Evolutionary conservation across 2,329 filamentous ascomycete genomes (phyloP), one percentile per base, ranked within the genome.

Genomic region (Myriosclerotinia scirpicola): DNA sequence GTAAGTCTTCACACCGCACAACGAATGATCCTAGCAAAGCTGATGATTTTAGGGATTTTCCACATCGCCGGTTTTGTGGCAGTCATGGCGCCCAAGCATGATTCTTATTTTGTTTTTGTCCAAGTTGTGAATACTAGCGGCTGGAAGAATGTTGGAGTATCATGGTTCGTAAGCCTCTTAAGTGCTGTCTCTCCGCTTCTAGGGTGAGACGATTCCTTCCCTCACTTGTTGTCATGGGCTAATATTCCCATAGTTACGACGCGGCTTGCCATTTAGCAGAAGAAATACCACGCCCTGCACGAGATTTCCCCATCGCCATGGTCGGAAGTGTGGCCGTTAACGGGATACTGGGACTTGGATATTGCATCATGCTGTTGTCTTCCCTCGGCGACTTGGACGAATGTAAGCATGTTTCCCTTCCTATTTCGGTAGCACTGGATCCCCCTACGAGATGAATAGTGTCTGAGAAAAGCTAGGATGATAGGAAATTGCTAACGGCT

Each of bases 131-230:
- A 83, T 69, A 76, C 77, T 44, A 80, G 79, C 1, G 80, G 80
- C 2, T 83, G 81, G 81, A 26, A 64, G 17, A 74, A 77, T 12
- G 78, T 81, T 59, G 81, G 81, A 0, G 73, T 82, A 20, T 76
- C 81, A 0, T 83, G 81, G 81, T 77, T 82, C 17, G 72, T 83
- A 1, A 81, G 81, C 0, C 74, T 83, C 2, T 72, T 83, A 1
- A 73, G 73, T 34, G 75, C 81, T 80, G 71, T 78, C 65, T 70
- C 78, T 75, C 67, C 73, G 69, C 64, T 78, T 78, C 20, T 78
- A 54, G 79, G 80, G 63, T 59, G 52, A n/a, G 54, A 8, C 11
- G 8, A 22, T 17, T 38, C 8, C n/a, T 20, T 11, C n/a, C 15
- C 3, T 46, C 7, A n/a, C 17, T 17, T 14, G 4, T 56, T 26